Evolutionary conservation across 495 filamentous ascomycete species (phyloP), one percentile per base, ranked within the genome.

Genomic region (Aspergillus incahuasiensis): DNA sequence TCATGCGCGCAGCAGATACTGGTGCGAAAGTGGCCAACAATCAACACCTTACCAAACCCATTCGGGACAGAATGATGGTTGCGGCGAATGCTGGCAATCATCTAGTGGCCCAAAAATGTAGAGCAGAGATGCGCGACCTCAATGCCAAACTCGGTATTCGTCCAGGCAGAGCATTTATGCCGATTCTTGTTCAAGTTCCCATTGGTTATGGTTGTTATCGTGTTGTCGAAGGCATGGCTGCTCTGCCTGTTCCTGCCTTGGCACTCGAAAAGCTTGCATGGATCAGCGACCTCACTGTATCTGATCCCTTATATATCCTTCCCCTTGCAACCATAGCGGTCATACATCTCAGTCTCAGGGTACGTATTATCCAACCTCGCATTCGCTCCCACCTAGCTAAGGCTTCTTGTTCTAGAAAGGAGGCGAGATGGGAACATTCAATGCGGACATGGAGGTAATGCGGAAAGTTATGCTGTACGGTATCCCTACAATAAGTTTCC

Each of bases 131-230:
- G 32, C 35, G 39, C 6, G 40, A 64, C 4, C 61, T 89, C 22
- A 74, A 83, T 60, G 63, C 69, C 13, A 59, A 70, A 13, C 70
- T 81, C 12, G 87, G 81, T 0, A 75, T 91, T 38, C 76, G 70
- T 11, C 28, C 69, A 0, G 73, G 68, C 61, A 83, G 78, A 62
- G 64, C 76, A 1, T 70, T 88, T 2, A 51, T 85, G n/a, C 82
- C 83, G 1, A 24, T 50, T 19, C 54, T 89, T 43, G 8, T 83
- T 2, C 87, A 94, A 58, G 64, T 87, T 9, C 82, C 90, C 0
- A 62, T 96, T 24, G 88, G 86, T 35, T 89, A 82, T 63, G 89
- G 92, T 55, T 85, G 86, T 55, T 97, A 90, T 73, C 80, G 89
- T 52, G 72, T 91, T n/a, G 57, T 91, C 54, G 74, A 81, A 24